Evolutionary conservation across 2,329 filamentous ascomycete genomes (phyloP).

Genomic region (Talaromyces islandicus): DNA sequence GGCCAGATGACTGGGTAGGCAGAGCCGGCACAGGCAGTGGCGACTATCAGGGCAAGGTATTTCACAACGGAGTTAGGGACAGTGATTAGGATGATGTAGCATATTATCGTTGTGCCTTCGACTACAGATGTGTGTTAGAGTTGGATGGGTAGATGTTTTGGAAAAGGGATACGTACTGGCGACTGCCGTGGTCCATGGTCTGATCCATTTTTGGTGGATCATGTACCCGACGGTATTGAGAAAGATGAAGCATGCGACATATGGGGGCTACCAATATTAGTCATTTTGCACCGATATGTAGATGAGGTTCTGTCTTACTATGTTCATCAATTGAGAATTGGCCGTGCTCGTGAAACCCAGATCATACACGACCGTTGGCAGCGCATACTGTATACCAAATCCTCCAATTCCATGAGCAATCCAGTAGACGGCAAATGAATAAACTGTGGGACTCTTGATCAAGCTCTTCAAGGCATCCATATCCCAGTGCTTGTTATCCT

Average conservation of each 20-base stretch:
- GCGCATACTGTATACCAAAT: conserved; percentile 34
- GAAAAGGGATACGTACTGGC: conserved; percentile 23
- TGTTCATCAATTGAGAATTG: conserved; percentile 41
- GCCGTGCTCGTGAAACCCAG: conserved; percentile 38
- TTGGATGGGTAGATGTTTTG: background rate
- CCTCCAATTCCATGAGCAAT: conserved; percentile 40
- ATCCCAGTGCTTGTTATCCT: conserved; percentile 26
- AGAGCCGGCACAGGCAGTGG: conserved; percentile 31
- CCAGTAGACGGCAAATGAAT: conserved; percentile 35
- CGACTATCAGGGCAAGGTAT: conserved; percentile 33
- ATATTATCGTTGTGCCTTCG: conserved; percentile 32
- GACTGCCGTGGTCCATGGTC: conserved; percentile 34
- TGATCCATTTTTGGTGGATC: conserved; percentile 30
- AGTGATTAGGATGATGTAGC: conserved; percentile 35
- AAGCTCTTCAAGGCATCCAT: conserved; percentile 23
- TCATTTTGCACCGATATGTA: background rate
- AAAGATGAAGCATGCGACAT: conserved; percentile 33
- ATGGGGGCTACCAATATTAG: conserved; percentile 26
- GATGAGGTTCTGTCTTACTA: conserved; percentile 15
- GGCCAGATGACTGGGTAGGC: conserved; percentile 42
- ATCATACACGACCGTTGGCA: conserved; percentile 41
- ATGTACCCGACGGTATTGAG: conserved; percentile 29
- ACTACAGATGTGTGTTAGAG: conserved; percentile 18
- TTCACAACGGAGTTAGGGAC: conserved; percentile 28
- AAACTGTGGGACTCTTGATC: conserved; percentile 30